phyloP scores from a whole-genome alignment of 2,329 filamentous ascomycete genomes.

The Xylariaceae sp. region DNA sequence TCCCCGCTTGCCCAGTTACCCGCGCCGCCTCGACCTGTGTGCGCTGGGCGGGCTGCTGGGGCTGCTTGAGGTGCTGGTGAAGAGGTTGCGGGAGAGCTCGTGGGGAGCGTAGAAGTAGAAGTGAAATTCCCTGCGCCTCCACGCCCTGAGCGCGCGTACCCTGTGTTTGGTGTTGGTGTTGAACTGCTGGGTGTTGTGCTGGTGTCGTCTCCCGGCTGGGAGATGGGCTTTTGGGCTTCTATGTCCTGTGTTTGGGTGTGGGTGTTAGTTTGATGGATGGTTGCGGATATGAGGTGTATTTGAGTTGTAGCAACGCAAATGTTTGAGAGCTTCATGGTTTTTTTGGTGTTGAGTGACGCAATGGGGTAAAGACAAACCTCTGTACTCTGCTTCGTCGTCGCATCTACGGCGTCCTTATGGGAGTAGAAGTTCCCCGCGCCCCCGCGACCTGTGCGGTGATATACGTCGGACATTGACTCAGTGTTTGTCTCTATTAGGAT shows the following conservation, averaged over 20 bases:
- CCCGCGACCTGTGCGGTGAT: constrained; percentile 54
- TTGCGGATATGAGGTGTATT: too few relatives aligned
- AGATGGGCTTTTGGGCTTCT: constrained; percentile 29
- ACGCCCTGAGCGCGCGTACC: constrained; percentile 39
- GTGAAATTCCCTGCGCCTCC: constrained; percentile 61
- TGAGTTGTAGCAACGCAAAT: too few relatives aligned
- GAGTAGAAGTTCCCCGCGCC: constrained; percentile 61
- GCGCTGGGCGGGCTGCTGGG: constrained; percentile 1
- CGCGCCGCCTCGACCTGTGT: constrained; percentile 52
- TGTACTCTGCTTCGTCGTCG: constrained; percentile 24
- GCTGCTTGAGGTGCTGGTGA: constrained; percentile 7
- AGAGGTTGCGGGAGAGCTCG: constrained; percentile 6
- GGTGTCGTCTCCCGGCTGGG: constrained; percentile 2
- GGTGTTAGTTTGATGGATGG: not conserved
- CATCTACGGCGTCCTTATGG: constrained; percentile 48
- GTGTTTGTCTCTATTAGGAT: too few relatives aligned
- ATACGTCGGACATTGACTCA: constrained; percentile 36
- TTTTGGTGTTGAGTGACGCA: constrained; percentile 1
- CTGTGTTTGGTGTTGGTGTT: constrained; percentile 13
- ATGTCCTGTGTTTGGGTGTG: constrained; percentile 24
- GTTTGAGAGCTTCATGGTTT: not conserved
- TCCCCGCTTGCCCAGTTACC: constrained; percentile 44
- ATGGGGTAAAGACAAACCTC: constrained; percentile 19
- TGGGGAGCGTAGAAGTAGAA: constrained; percentile 10
- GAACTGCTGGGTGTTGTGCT: constrained; percentile 15